Percentiles rank a stretch among this genome's conserved stretches.
phyloP scores from a whole-genome alignment of 495 filamentous ascomycete genomes.

The Penicillium paradoxum region DNA sequence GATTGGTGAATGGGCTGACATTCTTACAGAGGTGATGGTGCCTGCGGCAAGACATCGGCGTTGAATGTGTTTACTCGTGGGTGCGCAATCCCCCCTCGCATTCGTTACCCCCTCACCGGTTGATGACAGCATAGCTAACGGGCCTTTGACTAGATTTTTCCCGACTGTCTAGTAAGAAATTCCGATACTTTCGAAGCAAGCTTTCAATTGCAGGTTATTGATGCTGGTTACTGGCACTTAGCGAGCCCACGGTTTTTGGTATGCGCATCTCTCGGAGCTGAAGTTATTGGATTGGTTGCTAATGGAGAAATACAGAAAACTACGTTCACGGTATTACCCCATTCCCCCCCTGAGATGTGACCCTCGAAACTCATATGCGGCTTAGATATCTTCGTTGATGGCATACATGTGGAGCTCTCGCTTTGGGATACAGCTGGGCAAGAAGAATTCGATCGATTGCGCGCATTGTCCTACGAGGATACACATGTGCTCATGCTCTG shows the following conservation, averaged over 20 bases:
- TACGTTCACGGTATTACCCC: conserved; percentile 78
- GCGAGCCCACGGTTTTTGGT: conserved; percentile 94
- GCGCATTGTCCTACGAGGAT: conserved; percentile 93
- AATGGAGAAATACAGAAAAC: conserved; percentile 62
- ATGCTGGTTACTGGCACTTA: conserved; percentile 27
- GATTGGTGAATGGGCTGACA: conserved; percentile 13
- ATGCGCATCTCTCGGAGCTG: conserved; percentile 18
- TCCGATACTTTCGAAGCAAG: neutral
- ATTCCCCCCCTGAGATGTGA: conserved; percentile 2
- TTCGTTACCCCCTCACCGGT: conserved; percentile 4
- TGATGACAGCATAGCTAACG: conserved; percentile 17
- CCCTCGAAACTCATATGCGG: conserved; percentile 13
- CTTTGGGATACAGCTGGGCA: conserved; percentile 98
- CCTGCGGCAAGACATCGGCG: conserved; percentile 94
- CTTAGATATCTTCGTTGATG: conserved; percentile 94
- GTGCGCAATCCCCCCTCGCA: conserved; percentile 42
- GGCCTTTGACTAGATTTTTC: conserved; percentile 63
- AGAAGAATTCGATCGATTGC: conserved; percentile 97
- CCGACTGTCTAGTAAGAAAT: conserved; percentile 83
- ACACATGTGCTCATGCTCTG: conserved; percentile 98
- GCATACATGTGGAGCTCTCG: conserved; percentile 90
- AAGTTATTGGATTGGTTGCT: conserved; percentile 15
- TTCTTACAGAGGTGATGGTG: conserved; percentile 79
- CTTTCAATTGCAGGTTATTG: conserved; percentile 15
- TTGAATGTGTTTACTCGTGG: conserved; percentile 98